Evolutionary conservation across 305 asterid genomes (phyloP).

Genomic region (Fraxinus nigra): DNA sequence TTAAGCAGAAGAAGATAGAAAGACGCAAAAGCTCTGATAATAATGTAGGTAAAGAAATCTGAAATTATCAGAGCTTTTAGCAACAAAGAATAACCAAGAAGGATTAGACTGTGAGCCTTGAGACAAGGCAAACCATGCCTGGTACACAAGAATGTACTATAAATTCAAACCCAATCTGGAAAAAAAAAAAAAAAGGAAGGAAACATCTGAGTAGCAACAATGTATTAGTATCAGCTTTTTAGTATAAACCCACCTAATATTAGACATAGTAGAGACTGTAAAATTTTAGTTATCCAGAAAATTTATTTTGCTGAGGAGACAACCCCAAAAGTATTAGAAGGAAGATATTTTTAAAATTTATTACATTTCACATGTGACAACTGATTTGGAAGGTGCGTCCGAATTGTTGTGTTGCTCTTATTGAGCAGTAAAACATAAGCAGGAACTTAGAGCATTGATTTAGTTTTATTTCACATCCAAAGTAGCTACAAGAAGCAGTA

Average conservation of each 20-base stretch:
- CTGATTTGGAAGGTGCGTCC: not conserved
- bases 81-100: not conserved
- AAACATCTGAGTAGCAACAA: not conserved
- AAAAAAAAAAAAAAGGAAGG: not conserved
- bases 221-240: not conserved
- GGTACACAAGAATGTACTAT: not conserved
- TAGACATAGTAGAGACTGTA: not conserved
- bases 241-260: not conserved
- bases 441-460: constrained; percentile 5
- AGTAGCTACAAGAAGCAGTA: not conserved
- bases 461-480: constrained; percentile 13
- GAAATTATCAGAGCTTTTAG: not conserved
- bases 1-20: not conserved
- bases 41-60: not conserved
- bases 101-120: not conserved
- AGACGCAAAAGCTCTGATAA: not conserved
- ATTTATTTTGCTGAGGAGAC: not conserved
- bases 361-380: not conserved
- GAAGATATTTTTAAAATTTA: not conserved
- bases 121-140: not conserved
- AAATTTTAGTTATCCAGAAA: not conserved
- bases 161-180: not conserved
- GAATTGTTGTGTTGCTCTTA: not conserved
- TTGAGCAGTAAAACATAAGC: constrained; percentile 3
- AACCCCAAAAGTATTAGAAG: not conserved